Base-by-base conservation (phyloP, 305 asterid genomes). In the Solanum aculeatissimum region DNA sequence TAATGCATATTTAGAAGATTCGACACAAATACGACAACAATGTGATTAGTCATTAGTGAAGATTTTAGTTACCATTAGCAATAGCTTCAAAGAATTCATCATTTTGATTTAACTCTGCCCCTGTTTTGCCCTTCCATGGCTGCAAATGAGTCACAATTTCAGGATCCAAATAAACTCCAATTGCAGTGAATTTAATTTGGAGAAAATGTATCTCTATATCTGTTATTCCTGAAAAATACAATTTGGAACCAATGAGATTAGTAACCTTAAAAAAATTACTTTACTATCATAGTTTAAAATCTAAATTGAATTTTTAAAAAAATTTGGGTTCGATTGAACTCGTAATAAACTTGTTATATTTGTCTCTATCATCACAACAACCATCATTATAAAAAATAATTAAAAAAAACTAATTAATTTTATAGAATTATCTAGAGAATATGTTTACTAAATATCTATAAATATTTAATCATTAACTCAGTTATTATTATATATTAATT, bases 121-220 rank as follows among this genome's bases (percentile, higher is more conserved):
- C 90, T 5, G 94, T 25, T 86, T 91, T 96, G 14, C 93, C 94
- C 85, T 95, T 95, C 97, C 97, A 96, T 35, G 86, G 87, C 40
- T 88, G 93, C 78, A 96, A 89, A 89, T 93, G 92, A 5, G 89
- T 6, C 63, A 91, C 88, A 63, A 94, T 92, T 66, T 89, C 82
- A 11, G 98, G 92, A 29, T 96, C 99, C 89, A 95, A 38, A 89
- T 97, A 97, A 77, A 97, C 97, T 53, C 98, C 99, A 19, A 97
- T 95, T 23, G 99, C 99, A 38, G 98, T 97, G 87, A 94, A 95
- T 88, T 97, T 95, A 15, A 97, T 94, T 87, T 97, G 98, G 87
- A 97, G 97, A 86, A 90, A 97, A 60, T 95, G 99, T 74, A 97
- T 95, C 94, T 95, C 99, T 32, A 97, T 90, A 40, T 95, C 98